phyloP scores from a whole-genome alignment of 2,329 filamentous ascomycete genomes.

The Epichloe bromicola region DNA sequence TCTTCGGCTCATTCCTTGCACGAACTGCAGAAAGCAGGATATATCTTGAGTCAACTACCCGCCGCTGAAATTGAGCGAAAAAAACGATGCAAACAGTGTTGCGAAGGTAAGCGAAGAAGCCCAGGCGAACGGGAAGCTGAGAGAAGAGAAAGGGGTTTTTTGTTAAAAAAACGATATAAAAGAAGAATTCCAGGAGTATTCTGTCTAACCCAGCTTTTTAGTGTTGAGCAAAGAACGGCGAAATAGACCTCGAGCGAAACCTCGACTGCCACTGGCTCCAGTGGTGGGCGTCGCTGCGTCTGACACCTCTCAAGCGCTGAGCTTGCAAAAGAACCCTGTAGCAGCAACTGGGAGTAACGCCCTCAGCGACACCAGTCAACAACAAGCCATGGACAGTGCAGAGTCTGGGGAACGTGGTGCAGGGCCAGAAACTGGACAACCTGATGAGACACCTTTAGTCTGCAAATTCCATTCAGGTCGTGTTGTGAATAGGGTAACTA shows the following conservation, averaged over 20 bases:
- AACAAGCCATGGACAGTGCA: background rate
- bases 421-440: background rate
- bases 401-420: background rate
- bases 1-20: conserved; percentile 8
- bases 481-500: conserved; percentile 14
- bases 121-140: background rate
- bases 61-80: conserved; percentile 17
- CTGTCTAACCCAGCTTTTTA: background rate
- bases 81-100: conserved; percentile 17
- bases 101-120: conserved; percentile 10
- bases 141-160: no score
- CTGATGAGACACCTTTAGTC: conserved; percentile 1
- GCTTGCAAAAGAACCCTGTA: background rate
- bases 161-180: background rate
- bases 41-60: conserved; percentile 14
- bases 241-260: background rate
- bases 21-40: conserved; percentile 14
- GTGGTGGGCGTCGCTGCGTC: background rate
- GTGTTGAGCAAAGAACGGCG: conserved; percentile 1
- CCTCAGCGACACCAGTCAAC: background rate
- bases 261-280: background rate
- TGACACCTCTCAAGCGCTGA: background rate
- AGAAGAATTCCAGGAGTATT: background rate
- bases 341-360: background rate
- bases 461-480: conserved; percentile 19